Base-by-base conservation (phyloP, 2,329 filamentous ascomycete genomes). In the Aspergillus ibericus region DNA sequence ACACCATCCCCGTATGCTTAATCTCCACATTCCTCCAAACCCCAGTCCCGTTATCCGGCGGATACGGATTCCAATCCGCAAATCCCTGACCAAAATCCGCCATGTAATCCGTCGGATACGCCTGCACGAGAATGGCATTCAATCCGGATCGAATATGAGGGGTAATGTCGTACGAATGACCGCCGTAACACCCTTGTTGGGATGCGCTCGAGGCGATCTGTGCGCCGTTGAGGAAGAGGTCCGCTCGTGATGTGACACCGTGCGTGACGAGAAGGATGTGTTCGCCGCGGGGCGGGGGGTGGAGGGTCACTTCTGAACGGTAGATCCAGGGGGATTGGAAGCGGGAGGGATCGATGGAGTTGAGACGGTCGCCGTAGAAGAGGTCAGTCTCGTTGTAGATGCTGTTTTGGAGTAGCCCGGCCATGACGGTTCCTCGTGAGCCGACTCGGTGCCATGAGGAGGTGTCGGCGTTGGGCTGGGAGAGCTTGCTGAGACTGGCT, bases 11-110 rank as follows among this genome's bases (percentile, higher is more conserved):
- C 7, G 29, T 32, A 3, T 32, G 29, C 4, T 32, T 5, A 53
- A 88, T 55, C 34, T 80, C 78, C 1, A 88, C 75, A 42, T 87
- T 75, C 5, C 86, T 78, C 86, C 86, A 88, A 8, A 88, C 75
- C 0, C 85, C 85, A 0, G 84, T 86, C 2, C 85, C 85, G 48
- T 87, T 87, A 66, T 88, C 85, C 0, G 83, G 80, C 0, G 85
- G 83, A 55, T 82, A 81, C 0, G 84, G 84, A 55, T 87, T 87
- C 85, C 85, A 87, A 64, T 87, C 85, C 0, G 85, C 80, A 56
- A 85, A 88, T 0, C 83, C 83, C 9, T 86, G 71, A 0, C 81
- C 84, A 53, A 88, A 80, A 59, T 88, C 84, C 22, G 81, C 78
- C 15, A 82, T 77, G 66, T 87, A 87, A 61, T 85, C 77, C 0